Percentiles rank a stretch among this genome's conserved stretches.
Conservation (phyloP, 2,329 filamentous ascomycete species). For the Colletotrichum salicis region DNA sequence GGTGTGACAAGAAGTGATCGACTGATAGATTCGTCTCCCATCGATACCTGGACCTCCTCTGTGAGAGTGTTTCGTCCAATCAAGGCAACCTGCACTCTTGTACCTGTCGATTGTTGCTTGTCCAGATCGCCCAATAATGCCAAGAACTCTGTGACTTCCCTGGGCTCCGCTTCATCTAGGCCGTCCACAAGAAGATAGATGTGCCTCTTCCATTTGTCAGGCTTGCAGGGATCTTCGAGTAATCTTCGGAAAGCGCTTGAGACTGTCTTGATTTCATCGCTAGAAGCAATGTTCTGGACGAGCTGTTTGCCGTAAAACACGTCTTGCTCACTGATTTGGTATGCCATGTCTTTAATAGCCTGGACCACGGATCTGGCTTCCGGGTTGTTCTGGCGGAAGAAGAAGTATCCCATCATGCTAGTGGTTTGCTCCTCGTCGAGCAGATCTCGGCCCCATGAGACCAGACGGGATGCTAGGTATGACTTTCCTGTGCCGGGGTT, state of each 20-base stretch:
- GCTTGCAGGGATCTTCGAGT: conserved; percentile 50
- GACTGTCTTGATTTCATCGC: conserved; percentile 55
- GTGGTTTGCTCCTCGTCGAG: conserved; percentile 37
- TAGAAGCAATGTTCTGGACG: conserved; percentile 45
- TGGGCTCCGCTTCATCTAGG: conserved; percentile 55
- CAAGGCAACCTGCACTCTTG: conserved; percentile 50
- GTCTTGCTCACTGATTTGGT: conserved; percentile 58
- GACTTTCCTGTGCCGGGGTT: conserved; percentile 60
- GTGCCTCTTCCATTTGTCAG: conserved; percentile 45
- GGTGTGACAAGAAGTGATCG: conserved; percentile 54
- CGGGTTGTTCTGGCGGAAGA: conserved; percentile 59
- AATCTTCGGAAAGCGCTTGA: conserved; percentile 55
- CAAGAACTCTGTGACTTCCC: conserved; percentile 51
- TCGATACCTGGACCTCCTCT: conserved; percentile 52
- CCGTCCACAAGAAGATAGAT: conserved; percentile 59
- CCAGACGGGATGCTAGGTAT: conserved; percentile 55
- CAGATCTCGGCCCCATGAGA: conserved; percentile 51
- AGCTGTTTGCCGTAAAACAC: conserved; percentile 56
- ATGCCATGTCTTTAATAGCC: conserved; percentile 57
- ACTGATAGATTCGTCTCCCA: conserved; percentile 38
- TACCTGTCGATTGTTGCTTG: conserved; percentile 30
- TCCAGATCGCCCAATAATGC: conserved; percentile 46
- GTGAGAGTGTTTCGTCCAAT: conserved; percentile 55
- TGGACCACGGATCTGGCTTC: conserved; percentile 57
- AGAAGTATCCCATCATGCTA: conserved; percentile 55